Conservation (phyloP, 768 basidiomycete genomes). For the Neoboletus magnificus region DNA sequence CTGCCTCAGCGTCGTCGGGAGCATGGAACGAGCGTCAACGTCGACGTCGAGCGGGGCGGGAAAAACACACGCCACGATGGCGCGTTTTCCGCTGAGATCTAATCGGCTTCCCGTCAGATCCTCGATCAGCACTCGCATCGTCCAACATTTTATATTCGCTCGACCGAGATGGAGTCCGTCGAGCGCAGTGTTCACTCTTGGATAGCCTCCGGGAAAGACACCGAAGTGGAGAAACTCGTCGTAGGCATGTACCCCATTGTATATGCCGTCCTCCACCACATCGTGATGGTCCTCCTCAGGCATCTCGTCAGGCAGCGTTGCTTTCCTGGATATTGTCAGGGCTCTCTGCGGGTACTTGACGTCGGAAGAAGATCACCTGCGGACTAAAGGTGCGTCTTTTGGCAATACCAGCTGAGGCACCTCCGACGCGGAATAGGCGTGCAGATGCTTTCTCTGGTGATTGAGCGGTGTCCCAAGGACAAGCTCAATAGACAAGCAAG, state of each 20-base stretch:
- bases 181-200: conserved; percentile 65
- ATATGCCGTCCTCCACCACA: background rate
- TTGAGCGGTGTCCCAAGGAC: conserved; percentile 56
- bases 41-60: background rate
- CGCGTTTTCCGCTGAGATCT: conserved; percentile 1
- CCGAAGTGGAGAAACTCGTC: conserved; percentile 57
- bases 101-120: conserved; percentile 6
- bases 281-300: conserved; percentile 32
- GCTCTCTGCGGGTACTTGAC: conserved; percentile 85
- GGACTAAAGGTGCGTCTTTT: conserved; percentile 68
- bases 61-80: conserved; percentile 7
- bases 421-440: conserved; percentile 55
- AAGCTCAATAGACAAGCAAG: conserved; percentile 80
- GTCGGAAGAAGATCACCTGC: conserved; percentile 72
- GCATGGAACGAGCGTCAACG: conserved; percentile 15
- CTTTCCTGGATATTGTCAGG: conserved; percentile 78
- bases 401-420: background rate
- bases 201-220: conserved; percentile 61
- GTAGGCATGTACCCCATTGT: conserved; percentile 43
- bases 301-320: conserved; percentile 51
- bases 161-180: conserved; percentile 37
- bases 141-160: background rate
- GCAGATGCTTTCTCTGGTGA: conserved; percentile 71
- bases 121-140: background rate
- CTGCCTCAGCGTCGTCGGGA: conserved; percentile 18